Conservation (phyloP, 129 eudicot genomes). For the Erigeron canadensis region DNA sequence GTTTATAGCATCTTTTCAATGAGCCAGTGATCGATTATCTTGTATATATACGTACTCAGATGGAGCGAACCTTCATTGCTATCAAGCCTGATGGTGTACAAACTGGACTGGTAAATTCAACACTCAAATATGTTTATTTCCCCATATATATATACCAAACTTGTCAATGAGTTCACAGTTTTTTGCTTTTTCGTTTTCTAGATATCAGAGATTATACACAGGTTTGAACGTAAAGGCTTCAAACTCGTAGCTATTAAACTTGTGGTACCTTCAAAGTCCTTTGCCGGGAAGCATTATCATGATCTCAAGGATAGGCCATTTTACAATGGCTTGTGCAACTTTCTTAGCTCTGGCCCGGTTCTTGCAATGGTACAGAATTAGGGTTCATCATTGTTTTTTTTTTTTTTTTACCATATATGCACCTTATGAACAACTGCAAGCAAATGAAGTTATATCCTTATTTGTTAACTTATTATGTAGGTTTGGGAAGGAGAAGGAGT, state of each 20-base stretch:
- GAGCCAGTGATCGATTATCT: slow-evolving; percentile 9
- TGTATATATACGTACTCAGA: slow-evolving; percentile 33
- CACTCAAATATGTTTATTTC: slow-evolving; percentile 15
- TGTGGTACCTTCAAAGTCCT: slow-evolving; percentile 82
- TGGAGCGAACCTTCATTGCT: slow-evolving; percentile 93
- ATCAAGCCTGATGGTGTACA: slow-evolving; percentile 99
- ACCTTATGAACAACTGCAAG: not conserved
- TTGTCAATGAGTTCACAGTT: not conserved
- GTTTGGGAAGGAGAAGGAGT: slow-evolving; percentile 99
- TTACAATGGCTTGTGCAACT: slow-evolving; percentile 84
- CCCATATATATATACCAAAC: not conserved
- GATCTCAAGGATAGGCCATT: slow-evolving; percentile 93
- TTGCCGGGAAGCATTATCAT: slow-evolving; percentile 90
- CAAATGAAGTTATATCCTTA: not conserved
- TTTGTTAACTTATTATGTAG: slow-evolving; percentile 31
- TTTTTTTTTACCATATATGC: slow-evolving; percentile 6
- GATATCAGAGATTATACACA: slow-evolving; percentile 85
- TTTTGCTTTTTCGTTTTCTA: slow-evolving; percentile 21
- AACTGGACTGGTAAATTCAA: slow-evolving; percentile 74
- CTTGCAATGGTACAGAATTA: slow-evolving; percentile 71
- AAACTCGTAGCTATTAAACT: slow-evolving; percentile 94
- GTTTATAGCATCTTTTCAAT: not conserved
- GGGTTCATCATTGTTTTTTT: not conserved
- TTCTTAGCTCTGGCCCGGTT: slow-evolving; percentile 98
- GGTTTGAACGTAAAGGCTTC: slow-evolving; percentile 91